Percentiles rank a stretch among this genome's conserved stretches.
Conservation (phyloP, 441 rosid species). For the Jatropha podagrica region DNA sequence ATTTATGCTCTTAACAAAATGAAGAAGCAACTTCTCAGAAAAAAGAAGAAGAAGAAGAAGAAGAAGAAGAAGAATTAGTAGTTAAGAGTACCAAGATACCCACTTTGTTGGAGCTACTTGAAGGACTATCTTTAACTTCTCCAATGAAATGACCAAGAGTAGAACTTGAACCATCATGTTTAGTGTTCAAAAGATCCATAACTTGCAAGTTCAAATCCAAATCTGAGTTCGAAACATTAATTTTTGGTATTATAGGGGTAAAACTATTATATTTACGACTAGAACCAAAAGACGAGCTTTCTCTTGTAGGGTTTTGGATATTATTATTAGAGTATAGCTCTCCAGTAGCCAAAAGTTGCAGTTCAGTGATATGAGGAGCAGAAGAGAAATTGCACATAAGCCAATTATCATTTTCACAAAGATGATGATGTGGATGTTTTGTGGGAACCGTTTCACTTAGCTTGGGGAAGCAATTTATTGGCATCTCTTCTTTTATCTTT, state of each 20-base stretch:
- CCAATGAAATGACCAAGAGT: constrained; percentile 11
- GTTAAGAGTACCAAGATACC: constrained; percentile 4
- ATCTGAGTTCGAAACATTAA: constrained; percentile 22
- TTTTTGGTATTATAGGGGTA: constrained; percentile 23
- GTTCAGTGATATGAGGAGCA: constrained; percentile 10
- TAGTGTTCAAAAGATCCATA: constrained; percentile 21
- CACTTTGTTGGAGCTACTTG: constrained; percentile 33
- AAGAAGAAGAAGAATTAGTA: background rate
- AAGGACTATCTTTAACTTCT: constrained; percentile 18
- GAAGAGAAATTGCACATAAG: constrained; percentile 6
- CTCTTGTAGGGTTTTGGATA: constrained; percentile 2
- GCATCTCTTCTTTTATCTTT: constrained; percentile 30
- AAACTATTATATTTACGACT: constrained; percentile 9
- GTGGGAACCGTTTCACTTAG: constrained; percentile 12
- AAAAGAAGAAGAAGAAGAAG: background rate
- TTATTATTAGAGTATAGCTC: constrained; percentile 2
- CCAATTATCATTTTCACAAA: background rate
- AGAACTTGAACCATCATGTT: constrained; percentile 18
- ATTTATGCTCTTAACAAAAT: too few species aligned
- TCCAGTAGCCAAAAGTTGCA: constrained; percentile 21
- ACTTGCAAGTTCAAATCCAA: constrained; percentile 31
- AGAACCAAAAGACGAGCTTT: background rate
- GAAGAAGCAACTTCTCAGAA: background rate
- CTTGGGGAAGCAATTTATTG: constrained; percentile 25
- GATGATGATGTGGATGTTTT: too few species aligned